Base-by-base conservation (phyloP, 2,329 filamentous ascomycete genomes). In the Exophiala mesophila region DNA sequence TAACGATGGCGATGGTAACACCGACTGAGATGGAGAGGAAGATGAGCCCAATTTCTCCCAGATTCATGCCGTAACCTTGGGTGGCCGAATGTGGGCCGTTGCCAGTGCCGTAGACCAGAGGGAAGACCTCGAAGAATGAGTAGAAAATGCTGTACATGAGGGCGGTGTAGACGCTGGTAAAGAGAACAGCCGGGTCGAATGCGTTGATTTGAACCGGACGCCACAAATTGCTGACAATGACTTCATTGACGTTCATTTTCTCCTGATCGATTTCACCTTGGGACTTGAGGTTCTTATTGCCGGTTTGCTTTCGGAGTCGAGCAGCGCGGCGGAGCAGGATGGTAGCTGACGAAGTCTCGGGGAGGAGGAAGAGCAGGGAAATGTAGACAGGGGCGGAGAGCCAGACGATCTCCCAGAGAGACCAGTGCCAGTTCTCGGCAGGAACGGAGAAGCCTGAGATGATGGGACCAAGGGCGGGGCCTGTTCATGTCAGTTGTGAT, bases 101-200 rank as follows among this genome's bases (percentile, higher is more conserved):
- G 29, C 52, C 52, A 19, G 68, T 68, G 2, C 70, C 70, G 58
- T 80, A 84, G 39, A 83, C 77, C 12, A 81, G 64, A 3, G 79
- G 78, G 60, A 83, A 83, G n/a, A 74, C 74, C 54, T 83, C 79
- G 56, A 83, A 83, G 63, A 74, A 83, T 5, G 65, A 65, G 52
- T 74, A 74, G 45, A 63, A 64, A 12, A 65, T 63, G 9, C 51
- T 59, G 47, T 65, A 83, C 54, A 77, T 72, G 53, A 83, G 71
- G 32, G 72, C 73, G 3, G 72, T 77, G 62, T 82, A 83, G 29
- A 80, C 40, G 52, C 78, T 74, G 1, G 78, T 71, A 58, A 83
- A 82, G 4, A 75, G 58, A 2, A 83, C 72, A 10, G 78, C 75
- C 0, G 79, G 79, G 44, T 82, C 78, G 55, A 77, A 73, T 55